These are phyloP conservation scores for Aegilops longissima DNA, from an alignment of 176 grass and related monocot species.

Conservation along the genomic window DNA sequence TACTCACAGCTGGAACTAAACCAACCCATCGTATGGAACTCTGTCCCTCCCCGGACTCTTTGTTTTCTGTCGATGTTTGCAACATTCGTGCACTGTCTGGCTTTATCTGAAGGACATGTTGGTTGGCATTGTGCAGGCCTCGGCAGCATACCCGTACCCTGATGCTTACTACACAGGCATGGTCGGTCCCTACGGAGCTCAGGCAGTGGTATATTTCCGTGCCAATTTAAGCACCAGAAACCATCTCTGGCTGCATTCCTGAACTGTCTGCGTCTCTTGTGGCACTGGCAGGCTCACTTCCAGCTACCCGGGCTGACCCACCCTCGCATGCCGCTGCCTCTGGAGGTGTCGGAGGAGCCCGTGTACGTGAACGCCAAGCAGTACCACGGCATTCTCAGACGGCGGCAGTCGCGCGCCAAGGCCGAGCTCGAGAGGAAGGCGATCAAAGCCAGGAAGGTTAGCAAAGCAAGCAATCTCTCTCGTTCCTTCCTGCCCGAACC, in stretches of 20 bases:
- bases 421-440: conserved; percentile 85
- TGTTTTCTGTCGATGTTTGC: background rate
- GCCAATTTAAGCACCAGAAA: background rate
- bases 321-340: conserved; percentile 78
- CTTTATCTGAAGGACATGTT: conserved; percentile 28
- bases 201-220: conserved; percentile 61
- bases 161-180: conserved; percentile 83
- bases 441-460: conserved; percentile 80
- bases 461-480: background rate
- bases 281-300: conserved; percentile 54
- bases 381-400: conserved; percentile 87
- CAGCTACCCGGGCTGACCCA: conserved; percentile 62
- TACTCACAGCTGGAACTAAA: conserved; percentile 80
- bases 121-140: conserved; percentile 60
- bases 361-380: conserved; percentile 99
- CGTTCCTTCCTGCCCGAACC: background rate
- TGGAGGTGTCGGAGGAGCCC: conserved; percentile 86
- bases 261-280: conserved; percentile 1
- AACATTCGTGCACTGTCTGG: background rate
- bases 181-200: conserved; percentile 72
- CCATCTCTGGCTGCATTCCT: no score
- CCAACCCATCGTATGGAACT: conserved; percentile 67
- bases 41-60: conserved; percentile 9
- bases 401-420: conserved; percentile 87
- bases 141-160: conserved; percentile 69